Percentiles rank a stretch among this genome's conserved stretches.
phyloP scores from a whole-genome alignment of 2,329 filamentous ascomycete species.

The Neurospora sp. region DNA sequence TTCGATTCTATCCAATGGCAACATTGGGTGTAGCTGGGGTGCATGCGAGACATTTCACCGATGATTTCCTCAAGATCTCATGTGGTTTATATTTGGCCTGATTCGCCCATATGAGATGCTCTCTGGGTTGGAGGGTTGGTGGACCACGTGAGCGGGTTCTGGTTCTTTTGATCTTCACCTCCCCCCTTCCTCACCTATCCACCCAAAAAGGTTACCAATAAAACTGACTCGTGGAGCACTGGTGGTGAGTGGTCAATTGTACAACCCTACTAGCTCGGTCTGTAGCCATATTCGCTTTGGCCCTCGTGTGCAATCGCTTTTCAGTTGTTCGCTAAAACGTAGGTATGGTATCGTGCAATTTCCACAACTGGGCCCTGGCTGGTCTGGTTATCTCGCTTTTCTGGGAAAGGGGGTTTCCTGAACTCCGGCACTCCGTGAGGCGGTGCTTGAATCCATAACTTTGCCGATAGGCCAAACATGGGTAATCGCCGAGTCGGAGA shows the following conservation, averaged over 20 bases:
- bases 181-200: neutral
- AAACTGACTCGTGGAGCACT: neutral
- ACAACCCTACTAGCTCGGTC: neutral
- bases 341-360: neutral
- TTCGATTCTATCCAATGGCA: neutral
- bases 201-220: neutral
- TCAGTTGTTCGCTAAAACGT: neutral
- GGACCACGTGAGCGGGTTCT: neutral
- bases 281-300: neutral
- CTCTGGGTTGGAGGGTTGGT: neutral
- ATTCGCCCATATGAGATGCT: neutral
- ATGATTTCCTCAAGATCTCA: neutral
- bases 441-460: neutral
- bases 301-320: neutral
- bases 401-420: neutral
- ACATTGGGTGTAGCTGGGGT: neutral
- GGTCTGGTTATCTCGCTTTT: neutral
- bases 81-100: neutral
- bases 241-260: neutral
- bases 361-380: neutral
- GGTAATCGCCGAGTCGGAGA: neutral
- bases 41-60: neutral
- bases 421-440: neutral
- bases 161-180: neutral
- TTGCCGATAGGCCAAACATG: neutral